These are phyloP conservation scores for Sarocladiaceae sp. DNA, from an alignment of 2,329 filamentous ascomycete species.

Conservation along the genomic window DNA sequence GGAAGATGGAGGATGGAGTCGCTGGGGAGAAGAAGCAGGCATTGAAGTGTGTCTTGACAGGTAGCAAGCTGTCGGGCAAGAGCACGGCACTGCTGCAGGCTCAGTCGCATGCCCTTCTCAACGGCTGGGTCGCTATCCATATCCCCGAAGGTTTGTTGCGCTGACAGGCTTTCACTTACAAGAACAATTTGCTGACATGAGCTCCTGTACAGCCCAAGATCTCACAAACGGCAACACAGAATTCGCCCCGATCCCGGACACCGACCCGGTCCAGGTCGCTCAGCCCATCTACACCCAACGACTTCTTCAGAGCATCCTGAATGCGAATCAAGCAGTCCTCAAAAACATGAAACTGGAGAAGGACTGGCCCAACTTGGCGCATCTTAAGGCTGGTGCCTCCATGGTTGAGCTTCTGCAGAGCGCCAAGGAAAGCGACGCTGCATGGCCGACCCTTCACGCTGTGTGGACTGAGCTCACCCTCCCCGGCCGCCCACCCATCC, in stretches of 20 bases:
- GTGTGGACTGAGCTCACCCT: slow-evolving; percentile 73
- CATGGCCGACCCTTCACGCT: slow-evolving; percentile 76
- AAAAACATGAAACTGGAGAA: slow-evolving; percentile 40
- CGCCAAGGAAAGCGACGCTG: slow-evolving; percentile 68
- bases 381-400: slow-evolving; percentile 50
- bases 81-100: slow-evolving; percentile 82
- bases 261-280: slow-evolving; percentile 58
- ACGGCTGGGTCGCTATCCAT: slow-evolving; percentile 84
- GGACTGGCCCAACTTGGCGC: slow-evolving; percentile 38
- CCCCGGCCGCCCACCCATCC: slow-evolving; percentile 52
- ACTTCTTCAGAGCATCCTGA: slow-evolving; percentile 67
- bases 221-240: slow-evolving; percentile 75
- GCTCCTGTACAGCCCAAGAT: slow-evolving; percentile 62
- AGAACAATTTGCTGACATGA: neutral
- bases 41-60: slow-evolving; percentile 64
- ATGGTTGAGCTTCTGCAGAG: slow-evolving; percentile 68
- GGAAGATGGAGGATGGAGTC: slow-evolving; percentile 54
- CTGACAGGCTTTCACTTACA: neutral
- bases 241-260: slow-evolving; percentile 66
- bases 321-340: slow-evolving; percentile 68
- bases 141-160: slow-evolving; percentile 73
- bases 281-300: slow-evolving; percentile 75
- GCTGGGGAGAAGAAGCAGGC: slow-evolving; percentile 42
- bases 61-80: slow-evolving; percentile 76
- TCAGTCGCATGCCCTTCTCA: slow-evolving; percentile 74